A percentile compares a stretch with the other conserved stretches of the same genome.
Conservation (phyloP, 441 rosid genomes). For the Pelargonium fulgidum region DNA sequence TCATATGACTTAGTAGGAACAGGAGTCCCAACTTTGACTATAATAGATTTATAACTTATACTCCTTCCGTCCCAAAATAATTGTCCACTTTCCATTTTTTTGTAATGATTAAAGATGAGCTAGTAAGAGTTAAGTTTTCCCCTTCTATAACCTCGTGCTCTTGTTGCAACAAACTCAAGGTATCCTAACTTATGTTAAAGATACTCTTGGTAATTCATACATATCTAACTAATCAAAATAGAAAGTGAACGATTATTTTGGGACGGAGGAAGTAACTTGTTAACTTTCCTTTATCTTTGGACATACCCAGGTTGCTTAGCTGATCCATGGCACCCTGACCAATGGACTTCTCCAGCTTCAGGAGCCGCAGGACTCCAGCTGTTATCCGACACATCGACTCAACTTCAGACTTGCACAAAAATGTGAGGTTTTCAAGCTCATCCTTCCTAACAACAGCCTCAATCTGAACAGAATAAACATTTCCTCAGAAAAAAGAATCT, state of each 20-base stretch:
- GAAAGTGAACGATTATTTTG: too few species aligned
- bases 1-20: not conserved
- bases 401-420: constrained; percentile 78
- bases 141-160: too few species aligned
- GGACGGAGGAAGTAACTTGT: not conserved
- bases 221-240: too few species aligned
- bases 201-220: too few species aligned
- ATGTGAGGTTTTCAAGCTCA: constrained; percentile 73
- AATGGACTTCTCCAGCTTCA: constrained; percentile 72
- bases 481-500: constrained; percentile 6
- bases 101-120: too few species aligned
- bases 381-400: constrained; percentile 85
- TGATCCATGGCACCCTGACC: constrained; percentile 76
- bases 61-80: too few species aligned
- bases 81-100: too few species aligned
- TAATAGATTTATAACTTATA: not conserved
- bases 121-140: too few species aligned
- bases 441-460: constrained; percentile 82
- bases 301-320: constrained; percentile 87
- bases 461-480: constrained; percentile 43
- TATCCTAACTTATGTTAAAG: too few species aligned
- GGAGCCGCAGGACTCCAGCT: constrained; percentile 74
- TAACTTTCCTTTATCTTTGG: not conserved
- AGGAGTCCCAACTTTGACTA: not conserved
- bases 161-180: too few species aligned